These are phyloP conservation scores for Talaromyces atroroseus DNA, from an alignment of 2,329 filamentous ascomycete species.

Conservation along the genomic window DNA sequence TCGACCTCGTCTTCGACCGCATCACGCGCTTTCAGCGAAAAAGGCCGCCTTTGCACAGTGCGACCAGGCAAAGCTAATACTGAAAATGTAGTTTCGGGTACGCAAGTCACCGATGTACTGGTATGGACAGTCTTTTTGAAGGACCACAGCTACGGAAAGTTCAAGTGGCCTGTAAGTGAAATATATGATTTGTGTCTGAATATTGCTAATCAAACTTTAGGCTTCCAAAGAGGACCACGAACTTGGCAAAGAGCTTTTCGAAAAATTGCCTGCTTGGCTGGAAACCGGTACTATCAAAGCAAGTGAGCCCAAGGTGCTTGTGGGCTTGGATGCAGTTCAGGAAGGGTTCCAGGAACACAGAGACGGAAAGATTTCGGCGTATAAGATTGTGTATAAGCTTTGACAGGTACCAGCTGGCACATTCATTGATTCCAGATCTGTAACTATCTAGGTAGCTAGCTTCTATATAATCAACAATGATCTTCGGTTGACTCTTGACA, in stretches of 20 bases:
- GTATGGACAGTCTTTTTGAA: conserved; percentile 23
- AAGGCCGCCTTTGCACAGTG: neutral
- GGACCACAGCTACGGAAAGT: conserved; percentile 30
- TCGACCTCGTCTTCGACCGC: neutral
- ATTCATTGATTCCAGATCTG: too few species aligned
- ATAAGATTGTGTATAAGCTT: conserved; percentile 28
- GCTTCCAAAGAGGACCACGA: conserved; percentile 32
- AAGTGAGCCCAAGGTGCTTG: conserved; percentile 26
- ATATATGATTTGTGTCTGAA: neutral
- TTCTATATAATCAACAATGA: too few species aligned
- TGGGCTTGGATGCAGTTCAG: conserved; percentile 33
- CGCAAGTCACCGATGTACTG: conserved; percentile 16
- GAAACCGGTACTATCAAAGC: conserved; percentile 24
- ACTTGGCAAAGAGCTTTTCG: conserved; percentile 33
- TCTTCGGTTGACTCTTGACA: too few species aligned
- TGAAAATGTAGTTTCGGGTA: neutral
- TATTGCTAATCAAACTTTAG: conserved; percentile 16
- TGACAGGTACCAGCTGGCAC: too few species aligned
- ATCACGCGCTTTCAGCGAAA: neutral
- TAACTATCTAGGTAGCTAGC: too few species aligned
- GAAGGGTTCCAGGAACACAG: conserved; percentile 32
- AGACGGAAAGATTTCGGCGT: conserved; percentile 31
- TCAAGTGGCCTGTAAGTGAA: conserved; percentile 34
- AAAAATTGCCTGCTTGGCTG: conserved; percentile 30
- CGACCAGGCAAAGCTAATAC: conserved; percentile 1